Base-by-base conservation (phyloP, 2,329 filamentous ascomycete species). In the Diaporthe velutina region DNA sequence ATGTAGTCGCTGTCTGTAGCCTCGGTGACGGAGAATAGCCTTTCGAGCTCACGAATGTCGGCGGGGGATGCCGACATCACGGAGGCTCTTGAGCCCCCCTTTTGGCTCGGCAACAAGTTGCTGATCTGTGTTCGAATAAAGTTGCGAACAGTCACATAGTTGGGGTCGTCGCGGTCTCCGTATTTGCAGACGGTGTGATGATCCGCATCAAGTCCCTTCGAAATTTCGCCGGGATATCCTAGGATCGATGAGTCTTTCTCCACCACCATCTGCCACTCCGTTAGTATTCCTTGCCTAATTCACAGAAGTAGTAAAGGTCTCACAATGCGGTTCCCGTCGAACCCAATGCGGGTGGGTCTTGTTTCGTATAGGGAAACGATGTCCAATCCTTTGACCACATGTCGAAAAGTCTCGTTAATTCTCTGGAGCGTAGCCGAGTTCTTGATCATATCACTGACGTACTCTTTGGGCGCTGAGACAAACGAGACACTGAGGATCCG, bases 401-500 rank as follows among this genome's bases (percentile, higher is more conserved):
- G 64, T 0, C 64, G 48, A 25, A 68, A 68, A 0, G 50, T 45
- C 30, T 68, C 64, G 4, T 68, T 68, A 9, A 68, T 48, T 13
- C 33, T 48, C 8, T 50, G 25, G 1, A 67, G 45, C 12, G 40
- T 67, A 3, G n/a, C 1, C 17, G 61, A 67, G 6, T 45, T 45
- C 0, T 17, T 45, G 28, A 4, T 5, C 13, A 67, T 1, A 22
- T 67, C 61, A 3, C 19, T 45, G 0, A 67, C 38, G 3, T 10
- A 67, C 30, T 67, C 40, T 15, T 45, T 50, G 0, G 61, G 33
- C 10, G n/a, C 25, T 7, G 61, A 45, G 2, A 50, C 1, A 0
- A 67, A 33, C 0, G 61, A 67, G 13, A 67, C 61, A 45, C 17
- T 25, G 0, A 67, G 42, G 10, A 80, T 60, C 9, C 72, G 76